Percentiles rank a stretch among this genome's conserved stretches.
These are phyloP conservation scores for Yamadazyma sp. DNA, from an alignment of 805 yeast species.

Conservation along the genomic window DNA sequence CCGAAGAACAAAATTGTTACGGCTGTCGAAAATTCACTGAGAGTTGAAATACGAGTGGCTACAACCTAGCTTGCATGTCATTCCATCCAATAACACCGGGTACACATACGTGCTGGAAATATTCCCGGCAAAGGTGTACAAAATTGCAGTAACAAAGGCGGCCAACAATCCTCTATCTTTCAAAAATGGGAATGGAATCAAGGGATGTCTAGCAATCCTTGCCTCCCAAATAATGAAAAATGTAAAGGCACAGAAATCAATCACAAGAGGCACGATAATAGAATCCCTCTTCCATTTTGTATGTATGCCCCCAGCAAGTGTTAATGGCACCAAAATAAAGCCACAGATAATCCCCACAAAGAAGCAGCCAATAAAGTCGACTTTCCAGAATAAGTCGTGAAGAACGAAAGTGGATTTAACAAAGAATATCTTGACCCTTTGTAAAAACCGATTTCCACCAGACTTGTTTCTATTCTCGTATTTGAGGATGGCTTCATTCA, in stretches of 20 bases:
- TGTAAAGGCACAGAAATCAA: conserved; percentile 64
- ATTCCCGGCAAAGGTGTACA: conserved; percentile 61
- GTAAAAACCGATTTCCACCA: no score
- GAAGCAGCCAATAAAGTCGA: conserved; percentile 64
- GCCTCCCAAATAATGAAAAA: conserved; percentile 57
- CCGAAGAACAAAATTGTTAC: conserved; percentile 61
- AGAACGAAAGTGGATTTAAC: conserved; percentile 23
- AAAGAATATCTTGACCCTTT: neutral
- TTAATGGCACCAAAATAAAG: conserved; percentile 67
- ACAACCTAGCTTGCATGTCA: conserved; percentile 56
- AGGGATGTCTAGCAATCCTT: conserved; percentile 56
- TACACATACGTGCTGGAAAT: conserved; percentile 71
- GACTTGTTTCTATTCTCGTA: neutral
- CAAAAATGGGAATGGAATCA: conserved; percentile 61
- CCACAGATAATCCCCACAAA: conserved; percentile 58
- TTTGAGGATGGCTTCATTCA: conserved; percentile 20
- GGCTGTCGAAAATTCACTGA: conserved; percentile 65
- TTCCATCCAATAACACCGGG: conserved; percentile 63
- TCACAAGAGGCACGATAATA: conserved; percentile 65
- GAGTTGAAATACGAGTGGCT: conserved; percentile 62
- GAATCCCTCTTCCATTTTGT: conserved; percentile 55
- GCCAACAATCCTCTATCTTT: conserved; percentile 74
- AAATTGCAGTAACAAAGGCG: conserved; percentile 56
- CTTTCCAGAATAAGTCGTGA: conserved; percentile 52
- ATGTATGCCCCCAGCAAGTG: conserved; percentile 66